Base-by-base conservation (phyloP, 2,329 filamentous ascomycete genomes). In the Shiraia bambusicola region DNA sequence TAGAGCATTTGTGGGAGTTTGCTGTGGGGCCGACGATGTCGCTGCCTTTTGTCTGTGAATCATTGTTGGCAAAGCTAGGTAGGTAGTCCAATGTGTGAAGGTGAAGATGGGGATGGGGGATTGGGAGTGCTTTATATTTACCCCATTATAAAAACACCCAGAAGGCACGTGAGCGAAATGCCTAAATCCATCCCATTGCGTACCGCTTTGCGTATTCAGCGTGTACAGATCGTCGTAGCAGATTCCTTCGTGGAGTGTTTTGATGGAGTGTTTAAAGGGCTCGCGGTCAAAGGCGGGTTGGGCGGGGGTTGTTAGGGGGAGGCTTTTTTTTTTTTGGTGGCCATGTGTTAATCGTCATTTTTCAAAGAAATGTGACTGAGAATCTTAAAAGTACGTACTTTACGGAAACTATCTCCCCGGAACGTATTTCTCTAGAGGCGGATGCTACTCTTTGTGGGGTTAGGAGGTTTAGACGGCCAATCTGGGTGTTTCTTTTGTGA, bases 201-300 rank as follows among this genome's bases (percentile, higher is more conserved):
- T 73, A 1, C 72, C 69, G 30, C 60, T 67, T 36, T 74, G 72
- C 0, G 72, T 73, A 42, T 74, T 74, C 51, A 73, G 24, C 9
- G 60, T 50, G 42, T 74, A 73, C 1, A 69, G 37, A 45, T 74
- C 72, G 41, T 74, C 72, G 44, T 74, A 73, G 0, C 57, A 65
- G 4, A 65, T 11, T 6, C 65, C 59, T 41, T 67, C 65, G 0
- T 35, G 39, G 1, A 74, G 42, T 0, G 52, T 54, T 49, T 78
- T 78, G 65, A 82, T 80, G 14, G 72, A 72, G 54, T 82, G 79
- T 42, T 76, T 63, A 58, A 82, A 82, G 0, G 56, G 49, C 47
- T 79, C 72, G 4, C 79, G 76, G 8, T 62, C 66, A 48, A 81
- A 81, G 0, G 73, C 73, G 3, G 80, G 77, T 19, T 72, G 69